phyloP scores from a whole-genome alignment of 2,329 filamentous ascomycete genomes.

The Hypoxylon sp. region DNA sequence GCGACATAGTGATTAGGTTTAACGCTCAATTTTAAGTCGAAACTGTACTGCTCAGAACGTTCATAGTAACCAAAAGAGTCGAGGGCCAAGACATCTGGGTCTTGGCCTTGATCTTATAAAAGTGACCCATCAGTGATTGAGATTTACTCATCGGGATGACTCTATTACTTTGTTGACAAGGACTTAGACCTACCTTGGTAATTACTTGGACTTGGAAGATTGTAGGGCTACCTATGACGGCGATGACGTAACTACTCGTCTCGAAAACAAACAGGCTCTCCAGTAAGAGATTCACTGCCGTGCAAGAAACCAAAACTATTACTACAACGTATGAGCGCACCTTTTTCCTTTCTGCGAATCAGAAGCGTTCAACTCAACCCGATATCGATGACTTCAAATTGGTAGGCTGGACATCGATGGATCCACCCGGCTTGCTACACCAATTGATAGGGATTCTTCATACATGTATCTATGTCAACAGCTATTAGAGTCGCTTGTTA shows the following conservation, averaged over 20 bases:
- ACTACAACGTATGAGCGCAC: not conserved
- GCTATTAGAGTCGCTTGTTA: not conserved
- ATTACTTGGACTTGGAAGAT: conserved; percentile 11
- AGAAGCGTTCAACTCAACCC: no score
- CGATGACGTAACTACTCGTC: conserved; percentile 29
- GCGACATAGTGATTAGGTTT: conserved; percentile 28
- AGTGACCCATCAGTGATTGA: not conserved
- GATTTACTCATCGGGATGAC: conserved; percentile 16
- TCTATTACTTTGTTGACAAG: not conserved
- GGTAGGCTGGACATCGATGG: not conserved
- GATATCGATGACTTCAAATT: not conserved
- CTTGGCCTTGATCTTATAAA: conserved; percentile 2
- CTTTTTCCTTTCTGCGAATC: not conserved
- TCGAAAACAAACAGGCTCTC: conserved; percentile 8
- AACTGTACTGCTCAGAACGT: not conserved
- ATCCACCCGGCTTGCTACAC: not conserved
- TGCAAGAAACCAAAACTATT: not conserved
- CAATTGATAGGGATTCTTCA: not conserved
- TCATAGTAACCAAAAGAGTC: not conserved
- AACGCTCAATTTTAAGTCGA: not conserved
- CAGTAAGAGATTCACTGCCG: conserved; percentile 6
- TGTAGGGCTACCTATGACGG: conserved; percentile 33
- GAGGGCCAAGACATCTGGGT: conserved; percentile 18
- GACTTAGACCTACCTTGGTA: not conserved
- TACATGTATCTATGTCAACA: not conserved